Base-by-base conservation (phyloP, 805 yeast species). In the Kodamaea hsintzibuensis region DNA sequence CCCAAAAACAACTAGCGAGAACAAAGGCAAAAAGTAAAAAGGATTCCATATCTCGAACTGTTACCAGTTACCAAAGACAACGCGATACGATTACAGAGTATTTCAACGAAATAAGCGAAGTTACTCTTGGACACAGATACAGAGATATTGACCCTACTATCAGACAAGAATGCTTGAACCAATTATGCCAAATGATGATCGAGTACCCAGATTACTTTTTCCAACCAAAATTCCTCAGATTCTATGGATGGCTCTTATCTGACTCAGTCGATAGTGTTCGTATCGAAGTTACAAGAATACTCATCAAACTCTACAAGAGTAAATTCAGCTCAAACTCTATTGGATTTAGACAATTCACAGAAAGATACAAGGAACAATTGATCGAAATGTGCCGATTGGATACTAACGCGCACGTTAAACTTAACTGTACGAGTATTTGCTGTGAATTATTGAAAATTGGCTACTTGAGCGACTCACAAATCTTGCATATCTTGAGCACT, bases 171-270 rank as follows among this genome's bases (percentile, higher is more conserved):
- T 87, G 96, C 52, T 74, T 89, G 60, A 61, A 67, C 7, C 77
- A 79, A 37, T 72, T 91, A 49, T 84, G 90, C n/a, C 73, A 69
- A 14, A 88, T 96, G 89, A 88, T 89, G 71, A 76, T 79, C n/a
- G 64, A 71, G 6, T 81, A 80, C 56, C 96, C 96, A 0, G 91
- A 87, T 54, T 71, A 77, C 51, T 91, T 88, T 62, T 80, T 88
- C 58, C 88, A 83, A 56, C 84, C 86, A 10, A 74, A 85, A 1
- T 89, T 84, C 62, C 75, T 91, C 57, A 80, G 91, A 57, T 89
- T 88, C 67, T 79, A 88, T 62, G 96, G 96, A 3, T 88, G 96
- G 96, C 74, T 89, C 35, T 71, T 92, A 42, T 84, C 92, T n/a
- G 97, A 91, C 63, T 74, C 82, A 1, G 78, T 81, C 13, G 68